phyloP scores from a whole-genome alignment of 2,329 filamentous ascomycete species.

The Aureobasidium sp. region DNA sequence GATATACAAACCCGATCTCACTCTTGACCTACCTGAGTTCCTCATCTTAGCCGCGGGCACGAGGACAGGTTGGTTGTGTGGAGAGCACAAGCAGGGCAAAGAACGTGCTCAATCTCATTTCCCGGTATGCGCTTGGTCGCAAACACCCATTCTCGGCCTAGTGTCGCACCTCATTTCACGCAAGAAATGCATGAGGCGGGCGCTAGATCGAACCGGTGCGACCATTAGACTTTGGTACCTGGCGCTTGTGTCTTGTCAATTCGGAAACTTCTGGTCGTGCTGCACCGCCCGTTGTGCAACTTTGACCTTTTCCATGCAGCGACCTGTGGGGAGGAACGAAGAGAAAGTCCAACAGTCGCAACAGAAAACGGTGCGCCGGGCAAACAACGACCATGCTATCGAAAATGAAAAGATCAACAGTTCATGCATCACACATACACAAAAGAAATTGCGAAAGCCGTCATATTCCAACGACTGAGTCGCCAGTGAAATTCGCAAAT shows the following conservation, averaged over 20 bases:
- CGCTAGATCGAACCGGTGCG: slow-evolving; percentile 6
- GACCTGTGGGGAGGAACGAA: neutral
- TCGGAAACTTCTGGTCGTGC: slow-evolving; percentile 3
- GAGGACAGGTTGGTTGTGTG: slow-evolving; percentile 11
- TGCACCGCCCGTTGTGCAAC: neutral
- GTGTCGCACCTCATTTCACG: slow-evolving; percentile 9
- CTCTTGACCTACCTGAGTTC: neutral
- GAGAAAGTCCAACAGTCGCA: neutral
- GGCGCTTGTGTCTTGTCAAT: slow-evolving; percentile 8
- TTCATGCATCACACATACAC: neutral
- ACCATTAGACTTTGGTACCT: slow-evolving; percentile 14
- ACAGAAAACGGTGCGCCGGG: neutral
- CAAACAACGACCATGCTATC: neutral
- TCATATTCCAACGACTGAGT: neutral
- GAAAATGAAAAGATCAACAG: slow-evolving; percentile 11
- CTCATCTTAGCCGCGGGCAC: slow-evolving; percentile 13
- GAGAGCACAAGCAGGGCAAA: neutral
- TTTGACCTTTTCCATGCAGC: neutral
- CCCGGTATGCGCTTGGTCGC: slow-evolving; percentile 13
- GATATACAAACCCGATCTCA: slow-evolving; percentile 6
- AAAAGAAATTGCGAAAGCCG: neutral
- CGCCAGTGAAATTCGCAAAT: neutral
- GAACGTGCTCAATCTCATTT: slow-evolving; percentile 14
- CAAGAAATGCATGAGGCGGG: neutral
- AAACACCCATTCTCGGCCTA: slow-evolving; percentile 6